phyloP scores from a whole-genome alignment of 108 stramenopile genomes.

The Epithemia pelagica region DNA sequence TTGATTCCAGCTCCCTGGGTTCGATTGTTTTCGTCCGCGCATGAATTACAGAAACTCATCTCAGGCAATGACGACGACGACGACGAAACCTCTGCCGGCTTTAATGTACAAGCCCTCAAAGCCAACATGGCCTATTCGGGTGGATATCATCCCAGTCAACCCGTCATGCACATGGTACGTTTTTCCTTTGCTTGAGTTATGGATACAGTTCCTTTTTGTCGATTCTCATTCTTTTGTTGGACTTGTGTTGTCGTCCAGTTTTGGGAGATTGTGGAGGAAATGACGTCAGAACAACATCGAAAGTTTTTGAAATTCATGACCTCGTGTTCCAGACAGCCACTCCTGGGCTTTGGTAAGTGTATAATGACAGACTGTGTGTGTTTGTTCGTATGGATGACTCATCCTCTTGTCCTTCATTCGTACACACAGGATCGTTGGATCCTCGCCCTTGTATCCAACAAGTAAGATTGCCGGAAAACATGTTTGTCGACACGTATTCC shows the following conservation, averaged over 20 bases:
- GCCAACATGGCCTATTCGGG: slow-evolving; percentile 76
- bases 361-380: too few species aligned
- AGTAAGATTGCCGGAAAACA: slow-evolving; percentile 58
- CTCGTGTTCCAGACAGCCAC: slow-evolving; percentile 88
- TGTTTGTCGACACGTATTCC: slow-evolving; percentile 3
- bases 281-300: slow-evolving; percentile 83
- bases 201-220: too few species aligned
- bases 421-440: not conserved
- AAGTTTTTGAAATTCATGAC: slow-evolving; percentile 94
- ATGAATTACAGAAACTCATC: slow-evolving; percentile 94
- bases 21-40: slow-evolving; percentile 82
- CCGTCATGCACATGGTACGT: slow-evolving; percentile 49
- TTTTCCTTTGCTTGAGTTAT: too few species aligned
- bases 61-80: slow-evolving; percentile 41
- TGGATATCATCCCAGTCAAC: slow-evolving; percentile 94
- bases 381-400: too few species aligned
- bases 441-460: slow-evolving; percentile 91
- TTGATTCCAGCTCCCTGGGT: slow-evolving; percentile 93
- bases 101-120: slow-evolving; percentile 85
- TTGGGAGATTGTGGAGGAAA: slow-evolving; percentile 76
- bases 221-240: not conserved
- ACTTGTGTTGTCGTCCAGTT: slow-evolving; percentile 62
- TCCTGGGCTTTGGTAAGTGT: slow-evolving; percentile 88
- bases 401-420: not conserved
- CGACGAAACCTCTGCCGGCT: slow-evolving; percentile 81